A percentile compares a stretch with the other conserved stretches of the same genome.
Evolutionary conservation across 225 moss, liverwort and hornwort species (phyloP).

Genomic region (Pseudoscleropodium purum): DNA sequence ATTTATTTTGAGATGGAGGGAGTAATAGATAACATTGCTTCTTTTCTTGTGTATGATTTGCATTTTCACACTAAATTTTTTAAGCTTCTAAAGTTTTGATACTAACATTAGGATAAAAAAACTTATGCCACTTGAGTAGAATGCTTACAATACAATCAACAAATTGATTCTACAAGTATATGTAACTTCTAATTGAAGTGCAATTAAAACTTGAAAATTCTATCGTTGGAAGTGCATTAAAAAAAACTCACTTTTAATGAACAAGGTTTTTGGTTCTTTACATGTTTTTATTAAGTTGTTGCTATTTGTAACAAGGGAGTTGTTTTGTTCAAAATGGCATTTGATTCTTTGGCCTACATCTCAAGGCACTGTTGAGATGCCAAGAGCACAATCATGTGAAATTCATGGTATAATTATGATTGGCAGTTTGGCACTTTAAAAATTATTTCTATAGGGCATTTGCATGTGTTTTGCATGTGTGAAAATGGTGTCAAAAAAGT

Average conservation of each 20-base stretch:
- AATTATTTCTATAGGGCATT: not conserved
- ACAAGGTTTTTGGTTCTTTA: not conserved
- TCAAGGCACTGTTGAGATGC: not conserved
- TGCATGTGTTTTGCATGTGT: not conserved
- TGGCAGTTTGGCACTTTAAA: not conserved
- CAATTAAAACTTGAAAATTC: not conserved
- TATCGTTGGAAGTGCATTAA: not conserved
- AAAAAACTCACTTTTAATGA: not conserved
- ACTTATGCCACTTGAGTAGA: not conserved
- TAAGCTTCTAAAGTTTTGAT: not conserved
- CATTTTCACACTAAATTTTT: not conserved
- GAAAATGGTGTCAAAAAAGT: not conserved
- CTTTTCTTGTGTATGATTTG: no score
- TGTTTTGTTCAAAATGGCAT: not conserved
- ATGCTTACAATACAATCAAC: not conserved
- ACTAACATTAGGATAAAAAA: fast-evolving
- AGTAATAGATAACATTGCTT: no score
- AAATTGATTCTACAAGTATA: not conserved
- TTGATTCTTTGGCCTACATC: not conserved
- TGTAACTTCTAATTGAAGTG: not conserved
- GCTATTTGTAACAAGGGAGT: no score
- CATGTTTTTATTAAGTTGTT: not conserved
- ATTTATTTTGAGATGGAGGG: no score
- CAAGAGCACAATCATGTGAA: not conserved
- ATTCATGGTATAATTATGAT: not conserved